These are phyloP conservation scores for Boletellus deceptivus DNA, from an alignment of 1,284 basidiomycete species.

Conservation along the genomic window DNA sequence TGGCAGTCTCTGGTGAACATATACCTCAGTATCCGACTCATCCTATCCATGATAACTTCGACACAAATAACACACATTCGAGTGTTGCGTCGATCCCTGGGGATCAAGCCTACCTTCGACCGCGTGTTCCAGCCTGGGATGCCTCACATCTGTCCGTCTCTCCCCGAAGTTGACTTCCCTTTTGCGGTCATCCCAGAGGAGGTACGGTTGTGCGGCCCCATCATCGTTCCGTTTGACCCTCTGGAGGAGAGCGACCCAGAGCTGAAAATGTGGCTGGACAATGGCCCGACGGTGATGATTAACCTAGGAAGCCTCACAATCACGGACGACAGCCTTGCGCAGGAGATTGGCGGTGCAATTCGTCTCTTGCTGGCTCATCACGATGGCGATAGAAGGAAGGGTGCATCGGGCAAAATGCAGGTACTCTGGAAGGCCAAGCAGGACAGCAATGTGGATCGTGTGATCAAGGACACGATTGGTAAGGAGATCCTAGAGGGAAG, in stretches of 20 bases:
- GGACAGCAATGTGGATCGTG: too few species aligned
- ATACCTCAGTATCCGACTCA: slow-evolving; percentile 1
- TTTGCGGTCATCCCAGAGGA: neutral
- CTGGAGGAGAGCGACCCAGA: slow-evolving; percentile 1
- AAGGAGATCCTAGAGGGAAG: too few species aligned
- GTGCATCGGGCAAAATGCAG: too few species aligned
- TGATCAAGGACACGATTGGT: too few species aligned
- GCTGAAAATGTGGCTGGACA: neutral
- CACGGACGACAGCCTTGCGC: too few species aligned
- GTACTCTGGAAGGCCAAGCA: too few species aligned
- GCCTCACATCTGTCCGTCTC: neutral
- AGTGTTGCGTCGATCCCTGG: neutral
- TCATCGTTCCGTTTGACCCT: slow-evolving; percentile 1
- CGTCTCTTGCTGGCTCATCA: too few species aligned
- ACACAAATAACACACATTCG: neutral
- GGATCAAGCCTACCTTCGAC: neutral
- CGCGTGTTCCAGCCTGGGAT: neutral
- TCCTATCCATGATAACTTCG: neutral
- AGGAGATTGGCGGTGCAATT: too few species aligned
- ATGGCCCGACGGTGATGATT: slow-evolving; percentile 1
- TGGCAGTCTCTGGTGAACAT: slow-evolving; percentile 2
- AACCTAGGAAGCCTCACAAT: neutral
- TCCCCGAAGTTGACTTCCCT: slow-evolving; percentile 1
- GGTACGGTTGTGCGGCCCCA: slow-evolving; percentile 1
- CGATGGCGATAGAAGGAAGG: too few species aligned